phyloP scores from a whole-genome alignment of 1,139 yeast genomes.

The Pichia terricola region DNA sequence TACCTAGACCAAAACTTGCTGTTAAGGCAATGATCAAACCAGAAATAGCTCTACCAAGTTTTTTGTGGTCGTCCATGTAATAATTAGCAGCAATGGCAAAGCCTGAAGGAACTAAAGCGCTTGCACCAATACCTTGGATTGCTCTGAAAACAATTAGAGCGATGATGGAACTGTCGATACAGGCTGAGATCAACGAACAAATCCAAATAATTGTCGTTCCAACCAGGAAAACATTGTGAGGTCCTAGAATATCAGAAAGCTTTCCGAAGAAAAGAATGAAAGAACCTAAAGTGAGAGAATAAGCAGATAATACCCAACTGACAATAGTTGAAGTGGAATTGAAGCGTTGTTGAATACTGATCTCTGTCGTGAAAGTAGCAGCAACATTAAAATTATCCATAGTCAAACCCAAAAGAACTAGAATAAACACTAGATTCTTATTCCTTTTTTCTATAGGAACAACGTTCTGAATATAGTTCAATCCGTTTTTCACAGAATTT shows the following conservation, averaged over 20 bases:
- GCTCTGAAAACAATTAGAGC: conserved; percentile 30
- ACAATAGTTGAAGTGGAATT: conserved; percentile 21
- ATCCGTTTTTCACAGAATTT: too few species aligned
- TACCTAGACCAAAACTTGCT: conserved; percentile 25
- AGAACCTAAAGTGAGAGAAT: conserved; percentile 29
- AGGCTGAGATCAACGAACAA: conserved; percentile 21
- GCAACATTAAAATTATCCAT: conserved; percentile 26
- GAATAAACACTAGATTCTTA: conserved; percentile 11
- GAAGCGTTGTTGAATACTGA: conserved; percentile 20
- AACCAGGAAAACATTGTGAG: conserved; percentile 21
- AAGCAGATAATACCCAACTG: conserved; percentile 30
- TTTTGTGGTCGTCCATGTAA: conserved; percentile 13
- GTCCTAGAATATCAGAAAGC: conserved; percentile 29
- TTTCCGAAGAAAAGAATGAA: conserved; percentile 31
- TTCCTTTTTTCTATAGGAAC: conserved; percentile 15
- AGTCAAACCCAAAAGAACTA: conserved; percentile 13
- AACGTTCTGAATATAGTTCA: background rate
- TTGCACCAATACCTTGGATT: conserved; percentile 31
- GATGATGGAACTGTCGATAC: conserved; percentile 13
- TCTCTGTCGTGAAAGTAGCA: conserved; percentile 22
- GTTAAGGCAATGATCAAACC: conserved; percentile 22
- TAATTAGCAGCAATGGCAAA: conserved; percentile 26
- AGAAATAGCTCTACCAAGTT: conserved; percentile 21
- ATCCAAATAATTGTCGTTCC: conserved; percentile 20
- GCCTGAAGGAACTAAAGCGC: conserved; percentile 27